Base-by-base conservation (phyloP, 2,329 filamentous ascomycete genomes). In the Monilinia fructigena region DNA sequence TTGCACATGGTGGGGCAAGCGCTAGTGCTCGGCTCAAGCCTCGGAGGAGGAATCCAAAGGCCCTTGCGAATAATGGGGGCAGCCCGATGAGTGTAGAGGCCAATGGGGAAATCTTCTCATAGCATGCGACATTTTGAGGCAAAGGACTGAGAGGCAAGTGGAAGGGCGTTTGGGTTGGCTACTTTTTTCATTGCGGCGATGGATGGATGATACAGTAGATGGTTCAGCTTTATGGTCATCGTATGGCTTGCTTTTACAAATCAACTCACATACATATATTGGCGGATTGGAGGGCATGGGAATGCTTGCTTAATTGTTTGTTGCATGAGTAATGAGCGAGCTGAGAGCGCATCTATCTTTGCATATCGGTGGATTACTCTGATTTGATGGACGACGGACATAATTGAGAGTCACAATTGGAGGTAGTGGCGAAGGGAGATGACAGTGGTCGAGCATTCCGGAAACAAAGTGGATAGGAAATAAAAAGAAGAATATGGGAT, bases 81-180 rank as follows among this genome's bases (percentile, higher is more conserved):
- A 77, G 75, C 61, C 75, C 75, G 12, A 76, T 76, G 75, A 72
- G 70, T 53, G 67, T 76, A 26, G 75, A 76, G 54, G 66, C 70
- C 20, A 73, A 73, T 62, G 70, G 70, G 20, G 70, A 73, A 31
- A 64, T 65, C 14, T 72, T 67, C 18, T 67, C 66, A 23, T 71
- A 53, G 66, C 53, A 67, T 68, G 60, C 64, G 54, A 48, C 23
- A 26, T 52, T 12, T 28, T 55, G 23, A 63, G 10, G n/a, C 45
- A 31, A 63, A 63, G 28, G 18, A 42, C n/a, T 18, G 35, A 31
- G 47, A 6, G 31, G 60, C 53, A 23, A 48, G 18, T 14, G 58
- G 45, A 50, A 23, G 45, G 58, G 58, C 58, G 47, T 61, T 61
- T 50, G n/a, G 58, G 58, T 31, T 55, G 20, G 53, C 31, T 50